Conservation (phyloP, 495 filamentous ascomycete genomes). For the Aspergillus homomorphus region DNA sequence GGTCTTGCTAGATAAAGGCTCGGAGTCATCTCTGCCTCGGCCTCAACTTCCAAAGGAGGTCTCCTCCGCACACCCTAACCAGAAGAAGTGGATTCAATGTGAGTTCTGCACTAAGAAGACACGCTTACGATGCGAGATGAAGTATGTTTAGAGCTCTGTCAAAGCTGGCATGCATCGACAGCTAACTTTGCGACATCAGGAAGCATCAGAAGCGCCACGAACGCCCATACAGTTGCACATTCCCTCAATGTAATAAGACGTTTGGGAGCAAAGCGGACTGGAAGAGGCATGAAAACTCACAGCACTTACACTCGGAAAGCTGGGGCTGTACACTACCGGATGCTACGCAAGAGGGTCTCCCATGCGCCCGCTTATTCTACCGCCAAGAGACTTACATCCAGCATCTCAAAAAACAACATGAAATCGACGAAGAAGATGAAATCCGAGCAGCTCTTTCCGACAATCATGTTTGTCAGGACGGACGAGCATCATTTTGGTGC, state of each 20-base stretch:
- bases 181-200: constrained; percentile 35
- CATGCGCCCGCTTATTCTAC: constrained; percentile 60
- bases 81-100: constrained; percentile 48
- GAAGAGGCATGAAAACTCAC: constrained; percentile 91
- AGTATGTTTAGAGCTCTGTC: constrained; percentile 43
- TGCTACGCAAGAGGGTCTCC: constrained; percentile 25
- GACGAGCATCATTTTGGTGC: constrained; percentile 77
- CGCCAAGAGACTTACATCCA: constrained; percentile 57
- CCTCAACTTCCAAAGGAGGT: not conserved
- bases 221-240: constrained; percentile 87
- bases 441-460: constrained; percentile 47
- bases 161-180: not conserved
- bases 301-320: constrained; percentile 71
- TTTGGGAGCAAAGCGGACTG: constrained; percentile 96
- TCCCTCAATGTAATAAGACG: constrained; percentile 62
- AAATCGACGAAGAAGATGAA: constrained; percentile 30
- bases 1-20: constrained; percentile 19
- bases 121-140: constrained; percentile 64
- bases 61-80: constrained; percentile 26
- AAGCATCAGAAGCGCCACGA: constrained; percentile 89
- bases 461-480: constrained; percentile 66
- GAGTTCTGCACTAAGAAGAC: constrained; percentile 53
- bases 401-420: constrained; percentile 57
- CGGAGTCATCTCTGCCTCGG: not conserved
- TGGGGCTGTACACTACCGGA: constrained; percentile 67